A percentile compares a stretch with the other conserved stretches of the same genome.
phyloP scores from a whole-genome alignment of 257 asterid genomes.

The Leptodermis oblonga region DNA sequence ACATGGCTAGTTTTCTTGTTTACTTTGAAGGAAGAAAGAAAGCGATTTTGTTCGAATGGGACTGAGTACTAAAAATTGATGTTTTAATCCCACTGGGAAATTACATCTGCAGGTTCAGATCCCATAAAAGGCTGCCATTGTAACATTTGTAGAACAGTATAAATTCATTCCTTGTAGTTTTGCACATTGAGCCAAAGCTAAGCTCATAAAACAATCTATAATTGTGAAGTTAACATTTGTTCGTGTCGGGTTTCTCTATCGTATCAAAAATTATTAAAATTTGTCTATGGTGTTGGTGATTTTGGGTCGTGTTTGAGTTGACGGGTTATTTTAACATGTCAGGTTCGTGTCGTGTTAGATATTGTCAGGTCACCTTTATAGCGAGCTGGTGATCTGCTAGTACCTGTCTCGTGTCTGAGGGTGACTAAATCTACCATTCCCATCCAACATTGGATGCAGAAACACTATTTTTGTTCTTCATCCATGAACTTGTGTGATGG shows the following conservation, averaged over 20 bases:
- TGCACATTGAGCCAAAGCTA: background rate
- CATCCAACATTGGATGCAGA: slow-evolving; percentile 13
- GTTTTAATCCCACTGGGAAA: background rate
- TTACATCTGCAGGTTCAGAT: background rate
- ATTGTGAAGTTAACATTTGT: background rate
- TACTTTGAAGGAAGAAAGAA: background rate
- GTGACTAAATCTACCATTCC: slow-evolving; percentile 28
- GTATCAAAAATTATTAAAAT: too few species aligned
- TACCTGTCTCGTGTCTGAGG: slow-evolving; percentile 40
- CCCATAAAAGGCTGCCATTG: too few species aligned
- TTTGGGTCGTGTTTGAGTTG: too few species aligned
- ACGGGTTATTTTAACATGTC: too few species aligned
- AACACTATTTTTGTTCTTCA: slow-evolving; percentile 9
- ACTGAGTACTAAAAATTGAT: background rate
- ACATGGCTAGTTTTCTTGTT: background rate
- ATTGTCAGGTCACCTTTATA: slow-evolving; percentile 34
- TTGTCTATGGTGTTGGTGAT: too few species aligned
- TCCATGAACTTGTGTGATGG: background rate
- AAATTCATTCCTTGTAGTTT: background rate
- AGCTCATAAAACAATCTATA: background rate
- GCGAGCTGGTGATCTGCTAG: slow-evolving; percentile 24
- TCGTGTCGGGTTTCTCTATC: too few species aligned
- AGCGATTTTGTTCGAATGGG: too few species aligned
- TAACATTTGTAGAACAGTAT: background rate
- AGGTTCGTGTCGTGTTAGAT: too few species aligned